Base-by-base conservation (phyloP, 202 grass and related monocot species). In the Saccharum hybrid region DNA sequence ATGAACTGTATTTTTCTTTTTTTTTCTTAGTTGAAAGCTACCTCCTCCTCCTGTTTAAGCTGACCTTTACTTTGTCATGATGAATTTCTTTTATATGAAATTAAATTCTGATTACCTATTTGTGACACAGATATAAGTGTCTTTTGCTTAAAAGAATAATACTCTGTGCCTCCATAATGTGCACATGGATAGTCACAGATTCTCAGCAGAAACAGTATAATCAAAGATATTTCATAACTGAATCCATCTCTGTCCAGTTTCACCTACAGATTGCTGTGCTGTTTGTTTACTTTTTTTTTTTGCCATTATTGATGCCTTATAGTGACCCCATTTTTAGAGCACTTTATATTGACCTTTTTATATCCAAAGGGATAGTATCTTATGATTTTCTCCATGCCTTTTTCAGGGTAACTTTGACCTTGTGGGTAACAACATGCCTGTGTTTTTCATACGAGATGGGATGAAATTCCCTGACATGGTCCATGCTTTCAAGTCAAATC, bases 381-480 rank as follows among this genome's bases (percentile, higher is more conserved):
- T 33, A 84, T 30, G 21, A 7, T 68, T 48, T n/a, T 16, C 6
- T 3, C 23, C 31, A 57, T 75, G 33, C 70, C 10, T 73, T 86
- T 85, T 83, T 78, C 87, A 97, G 94, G 94, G 91, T 83, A 97
- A 97, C 52, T 94, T 97, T 63, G 94, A 94, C 86, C 85, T 97
- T 85, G 94, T 94, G 28, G 94, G 94, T 49, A 97, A 97, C 75
- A 97, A 97, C 54, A 94, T 94, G 91, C 94, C 89, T 11, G 91
- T 97, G 64, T 97, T 97, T 61, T 97, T 97, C 41, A 85, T 97
- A 75, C 91, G 91, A 36, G 91, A 97, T 86, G 94, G 94, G 57
- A 97, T 97, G 89, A 97, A 97, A 70, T 94, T 97, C 79, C 91
- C 94, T 88, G 91, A 97, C 63, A 97, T 97, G 94, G 94, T 97